A percentile compares a stretch with the other conserved stretches of the same genome.
Evolutionary conservation across 139 green algal species (phyloP).

Genomic region (Marvania coccoides): DNA sequence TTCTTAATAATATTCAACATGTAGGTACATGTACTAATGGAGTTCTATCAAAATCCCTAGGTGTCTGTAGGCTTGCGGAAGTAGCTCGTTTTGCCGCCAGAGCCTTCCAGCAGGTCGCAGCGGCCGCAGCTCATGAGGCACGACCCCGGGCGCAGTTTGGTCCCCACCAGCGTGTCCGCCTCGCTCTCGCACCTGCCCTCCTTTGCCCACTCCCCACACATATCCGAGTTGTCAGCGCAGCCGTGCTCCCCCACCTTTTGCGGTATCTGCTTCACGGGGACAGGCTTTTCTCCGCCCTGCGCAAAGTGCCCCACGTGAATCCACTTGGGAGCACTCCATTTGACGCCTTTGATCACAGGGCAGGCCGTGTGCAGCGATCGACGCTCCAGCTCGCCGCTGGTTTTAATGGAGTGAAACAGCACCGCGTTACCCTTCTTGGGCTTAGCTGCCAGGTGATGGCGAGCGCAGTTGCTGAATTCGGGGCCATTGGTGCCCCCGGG

Average conservation of each 20-base stretch:
- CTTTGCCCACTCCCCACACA: constrained; percentile 11
- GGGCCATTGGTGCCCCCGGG: constrained; percentile 31
- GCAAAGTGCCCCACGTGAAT: constrained; percentile 21
- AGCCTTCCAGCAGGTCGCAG: constrained; percentile 1
- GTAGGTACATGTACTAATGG: too few species aligned
- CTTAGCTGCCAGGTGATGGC: constrained; percentile 47
- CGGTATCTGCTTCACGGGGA: neutral
- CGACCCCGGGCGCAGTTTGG: neutral
- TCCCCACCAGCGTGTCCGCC: constrained; percentile 18
- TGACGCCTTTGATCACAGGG: constrained; percentile 51
- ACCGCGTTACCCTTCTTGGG: constrained; percentile 42
- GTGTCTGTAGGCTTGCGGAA: constrained; percentile 27
- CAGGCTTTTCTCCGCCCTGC: neutral
- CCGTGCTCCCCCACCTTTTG: neutral
- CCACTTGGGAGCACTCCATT: constrained; percentile 52
- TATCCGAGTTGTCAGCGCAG: neutral
- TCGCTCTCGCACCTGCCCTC: constrained; percentile 25
- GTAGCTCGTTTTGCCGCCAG: constrained; percentile 2
- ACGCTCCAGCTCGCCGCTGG: constrained; percentile 38
- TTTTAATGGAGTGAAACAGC: constrained; percentile 52
- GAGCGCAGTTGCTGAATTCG: constrained; percentile 47
- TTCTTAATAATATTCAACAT: too few species aligned
- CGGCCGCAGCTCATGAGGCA: constrained; percentile 12
- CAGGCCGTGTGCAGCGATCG: constrained; percentile 54
- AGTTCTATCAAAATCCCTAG: too few species aligned